Base-by-base conservation (phyloP, 139 green algal species). In the Zygnema circumcarinatum region DNA sequence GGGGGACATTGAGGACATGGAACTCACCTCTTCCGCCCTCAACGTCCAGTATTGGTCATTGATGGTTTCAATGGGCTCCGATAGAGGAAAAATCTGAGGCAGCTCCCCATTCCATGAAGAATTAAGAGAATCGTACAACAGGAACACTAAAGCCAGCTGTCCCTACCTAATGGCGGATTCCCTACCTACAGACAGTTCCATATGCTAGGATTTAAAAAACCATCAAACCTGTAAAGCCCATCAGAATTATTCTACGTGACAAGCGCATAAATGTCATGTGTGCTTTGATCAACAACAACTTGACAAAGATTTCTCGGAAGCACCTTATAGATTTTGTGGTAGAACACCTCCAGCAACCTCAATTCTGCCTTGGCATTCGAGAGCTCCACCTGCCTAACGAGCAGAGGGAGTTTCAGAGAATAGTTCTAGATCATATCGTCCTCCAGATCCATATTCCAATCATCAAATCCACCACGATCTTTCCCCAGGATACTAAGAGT, bases 1-100 rank as follows among this genome's bases (percentile, higher is more conserved):
- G n/a, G n/a, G n/a, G n/a, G n/a, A n/a, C n/a, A n/a, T n/a, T n/a
- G n/a, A n/a, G n/a, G n/a, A n/a, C n/a, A n/a, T n/a, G 47, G 16
- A 16, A 62, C 72, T 54, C 52, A 89, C 86, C 86, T 91, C 87
- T 68, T 94, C 91, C 0, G 73, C 90, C 0, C 95, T 86, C 38
- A 96, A 76, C 29, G 84, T 92, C 95, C 94, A 98, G 94, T 98
- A 98, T 72, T 81, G 67, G 42, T 96, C 95, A 81, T 96, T 95
- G 81, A 98, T 91, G 32, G 31, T 54, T 31, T 89, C 92, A 0
- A 98, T 89, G 3, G 82, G 81, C 32, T 96, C 93, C 3, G 67
- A 62, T 1, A 73, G 38, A 1, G 92, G 73, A 56, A 94, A 91
- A 0, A 96, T 74, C 85, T 88, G 83, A n/a, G n/a, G n/a, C n/a